Evolutionary conservation across 225 moss, liverwort and hornwort species (phyloP).

Genomic region (Neckera pumila): DNA sequence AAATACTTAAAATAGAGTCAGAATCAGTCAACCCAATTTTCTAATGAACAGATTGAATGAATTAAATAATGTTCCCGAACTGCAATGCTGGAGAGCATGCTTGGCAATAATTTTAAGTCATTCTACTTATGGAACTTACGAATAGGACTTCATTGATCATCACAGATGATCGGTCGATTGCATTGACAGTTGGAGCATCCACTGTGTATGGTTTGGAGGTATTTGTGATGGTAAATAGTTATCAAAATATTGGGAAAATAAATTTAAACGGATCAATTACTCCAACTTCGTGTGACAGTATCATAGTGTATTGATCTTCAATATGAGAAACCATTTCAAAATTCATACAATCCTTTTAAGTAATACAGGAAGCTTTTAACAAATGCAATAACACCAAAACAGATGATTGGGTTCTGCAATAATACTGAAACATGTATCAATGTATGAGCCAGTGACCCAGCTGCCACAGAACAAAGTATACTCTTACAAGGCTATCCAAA

Average conservation of each 20-base stretch:
- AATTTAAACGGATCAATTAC: background rate
- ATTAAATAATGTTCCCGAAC: background rate
- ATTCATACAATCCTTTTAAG: background rate
- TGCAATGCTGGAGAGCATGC: background rate
- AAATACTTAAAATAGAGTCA: background rate
- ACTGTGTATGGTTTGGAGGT: no score
- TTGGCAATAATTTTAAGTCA: background rate
- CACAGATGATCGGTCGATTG: background rate
- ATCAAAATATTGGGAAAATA: background rate
- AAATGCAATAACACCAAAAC: background rate
- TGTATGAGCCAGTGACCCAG: background rate
- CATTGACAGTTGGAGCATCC: background rate
- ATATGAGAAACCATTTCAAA: background rate
- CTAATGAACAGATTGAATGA: background rate
- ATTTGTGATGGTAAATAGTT: background rate
- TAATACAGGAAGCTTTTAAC: background rate
- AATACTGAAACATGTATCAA: background rate
- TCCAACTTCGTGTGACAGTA: background rate
- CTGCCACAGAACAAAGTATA: background rate
- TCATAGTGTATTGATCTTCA: background rate
- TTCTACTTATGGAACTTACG: background rate
- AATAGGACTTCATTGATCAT: background rate
- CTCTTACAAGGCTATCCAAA: conserved; percentile 8
- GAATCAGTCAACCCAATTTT: background rate
- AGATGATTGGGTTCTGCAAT: background rate